These are phyloP conservation scores for Plectosphaerella cucumerina DNA, from an alignment of 2,329 filamentous ascomycete genomes.

Conservation along the genomic window DNA sequence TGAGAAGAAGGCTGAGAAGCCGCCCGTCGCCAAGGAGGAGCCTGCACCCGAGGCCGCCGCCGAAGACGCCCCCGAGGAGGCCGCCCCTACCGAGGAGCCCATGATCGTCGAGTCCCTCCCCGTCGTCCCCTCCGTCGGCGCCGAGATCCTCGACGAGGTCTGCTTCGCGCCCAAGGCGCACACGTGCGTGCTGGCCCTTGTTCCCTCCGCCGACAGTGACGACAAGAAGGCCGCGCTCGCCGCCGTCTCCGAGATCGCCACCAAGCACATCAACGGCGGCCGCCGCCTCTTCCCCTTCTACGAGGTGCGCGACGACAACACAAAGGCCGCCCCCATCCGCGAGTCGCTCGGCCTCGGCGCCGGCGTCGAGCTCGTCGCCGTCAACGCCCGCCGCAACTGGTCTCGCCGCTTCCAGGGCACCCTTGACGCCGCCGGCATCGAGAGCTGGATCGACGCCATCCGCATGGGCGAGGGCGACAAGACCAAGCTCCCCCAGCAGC, in stretches of 20 bases:
- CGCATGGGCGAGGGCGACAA: conserved; percentile 83
- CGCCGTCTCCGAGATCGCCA: conserved; percentile 67
- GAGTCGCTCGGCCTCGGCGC: conserved; percentile 58
- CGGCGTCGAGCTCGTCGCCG: conserved; percentile 68
- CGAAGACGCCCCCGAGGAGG: conserved; percentile 25
- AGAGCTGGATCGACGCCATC: conserved; percentile 88
- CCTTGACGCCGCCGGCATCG: conserved; percentile 59
- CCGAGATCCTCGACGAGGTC: conserved; percentile 60
- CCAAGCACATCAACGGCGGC: conserved; percentile 66
- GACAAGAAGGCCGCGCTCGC: conserved; percentile 54
- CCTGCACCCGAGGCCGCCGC: conserved; percentile 25
- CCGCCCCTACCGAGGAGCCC: conserved; percentile 10
- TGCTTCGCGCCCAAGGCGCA: conserved; percentile 74
- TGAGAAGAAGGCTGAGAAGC: conserved; percentile 32
- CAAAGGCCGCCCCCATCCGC: conserved; percentile 37
- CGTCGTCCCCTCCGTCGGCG: conserved; percentile 61
- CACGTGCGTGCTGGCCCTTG: conserved; percentile 77
- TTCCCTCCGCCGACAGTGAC: conserved; percentile 45
- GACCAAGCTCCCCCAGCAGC: conserved; percentile 63
- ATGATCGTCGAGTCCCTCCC: conserved; percentile 42
- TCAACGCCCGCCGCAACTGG: conserved; percentile 85
- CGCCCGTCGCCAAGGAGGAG: conserved; percentile 13
- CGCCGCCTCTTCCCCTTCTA: conserved; percentile 80
- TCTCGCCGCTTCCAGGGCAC: conserved; percentile 68
- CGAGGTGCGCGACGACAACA: conserved; percentile 56